These are phyloP conservation scores for Antrodiella citrinella DNA, from an alignment of 768 basidiomycete genomes.

Conservation along the genomic window DNA sequence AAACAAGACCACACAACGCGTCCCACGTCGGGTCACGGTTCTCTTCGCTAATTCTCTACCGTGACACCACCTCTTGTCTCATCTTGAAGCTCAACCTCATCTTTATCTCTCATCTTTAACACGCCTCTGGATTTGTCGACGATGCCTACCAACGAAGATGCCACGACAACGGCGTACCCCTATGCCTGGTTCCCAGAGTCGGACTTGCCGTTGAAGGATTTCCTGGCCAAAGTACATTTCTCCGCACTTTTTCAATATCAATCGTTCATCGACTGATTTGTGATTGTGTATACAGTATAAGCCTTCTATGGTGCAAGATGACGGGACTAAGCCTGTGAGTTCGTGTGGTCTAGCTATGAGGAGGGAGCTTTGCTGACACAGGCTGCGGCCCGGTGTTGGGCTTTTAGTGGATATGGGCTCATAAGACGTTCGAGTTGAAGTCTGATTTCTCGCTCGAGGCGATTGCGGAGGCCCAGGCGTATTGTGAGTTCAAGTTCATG, in stretches of 20 bases:
- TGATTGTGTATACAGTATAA: conserved; percentile 42
- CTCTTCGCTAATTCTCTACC: too few species aligned
- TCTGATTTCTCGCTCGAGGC: conserved; percentile 24
- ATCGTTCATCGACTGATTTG: conserved; percentile 3
- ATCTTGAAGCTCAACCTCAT: too few species aligned
- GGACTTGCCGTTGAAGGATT: conserved; percentile 38
- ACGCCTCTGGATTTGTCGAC: neutral
- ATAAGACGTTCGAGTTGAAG: conserved; percentile 9
- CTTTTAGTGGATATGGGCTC: conserved; percentile 72
- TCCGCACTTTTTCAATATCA: neutral
- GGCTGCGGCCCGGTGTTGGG: too few species aligned
- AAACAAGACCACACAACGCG: conserved; percentile 8
- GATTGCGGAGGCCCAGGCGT: conserved; percentile 33
- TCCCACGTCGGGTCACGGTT: neutral
- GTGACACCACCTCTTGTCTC: too few species aligned
- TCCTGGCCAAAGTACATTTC: conserved; percentile 43
- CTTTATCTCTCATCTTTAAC: too few species aligned
- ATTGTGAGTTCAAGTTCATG: conserved; percentile 29
- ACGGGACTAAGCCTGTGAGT: conserved; percentile 66
- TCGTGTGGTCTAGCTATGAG: neutral
- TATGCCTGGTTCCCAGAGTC: conserved; percentile 46
- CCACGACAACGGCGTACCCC: conserved; percentile 30
- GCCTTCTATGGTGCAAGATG: conserved; percentile 73
- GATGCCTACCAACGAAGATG: conserved; percentile 29
- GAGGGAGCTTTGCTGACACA: neutral